Percentiles rank a stretch among this genome's conserved stretches.
phyloP scores from a whole-genome alignment of 345 rosid genomes.

The Melaleuca quinquenervia region DNA sequence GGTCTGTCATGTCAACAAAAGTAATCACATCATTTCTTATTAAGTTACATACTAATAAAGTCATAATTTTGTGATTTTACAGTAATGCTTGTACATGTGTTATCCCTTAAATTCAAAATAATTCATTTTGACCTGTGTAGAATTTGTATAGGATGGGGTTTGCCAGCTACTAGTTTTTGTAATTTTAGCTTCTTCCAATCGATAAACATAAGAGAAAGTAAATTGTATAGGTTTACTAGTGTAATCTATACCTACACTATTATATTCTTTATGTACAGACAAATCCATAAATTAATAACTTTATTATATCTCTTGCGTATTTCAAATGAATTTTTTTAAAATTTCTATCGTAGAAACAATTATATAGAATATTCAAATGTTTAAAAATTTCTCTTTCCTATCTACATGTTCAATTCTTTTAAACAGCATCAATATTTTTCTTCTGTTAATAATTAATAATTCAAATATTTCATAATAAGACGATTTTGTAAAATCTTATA shows the following conservation, averaged over 20 bases:
- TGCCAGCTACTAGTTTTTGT: background rate
- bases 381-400: background rate
- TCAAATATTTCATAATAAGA: background rate
- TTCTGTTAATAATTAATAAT: background rate
- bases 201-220: too few species aligned
- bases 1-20: background rate
- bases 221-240: too few species aligned
- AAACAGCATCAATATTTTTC: background rate
- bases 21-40: background rate
- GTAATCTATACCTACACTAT: background rate
- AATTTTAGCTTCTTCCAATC: background rate
- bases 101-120: background rate
- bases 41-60: background rate
- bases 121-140: background rate
- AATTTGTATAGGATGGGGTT: background rate
- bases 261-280: background rate
- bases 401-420: background rate
- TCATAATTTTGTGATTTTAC: too few species aligned
- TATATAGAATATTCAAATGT: background rate
- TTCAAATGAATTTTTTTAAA: background rate
- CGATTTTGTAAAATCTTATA: too few species aligned
- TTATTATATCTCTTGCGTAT: background rate
- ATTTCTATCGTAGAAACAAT: background rate
- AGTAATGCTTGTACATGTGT: background rate
- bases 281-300: background rate